Base-by-base conservation (phyloP, 2,329 filamentous ascomycete genomes). In the Coniella vitis region DNA sequence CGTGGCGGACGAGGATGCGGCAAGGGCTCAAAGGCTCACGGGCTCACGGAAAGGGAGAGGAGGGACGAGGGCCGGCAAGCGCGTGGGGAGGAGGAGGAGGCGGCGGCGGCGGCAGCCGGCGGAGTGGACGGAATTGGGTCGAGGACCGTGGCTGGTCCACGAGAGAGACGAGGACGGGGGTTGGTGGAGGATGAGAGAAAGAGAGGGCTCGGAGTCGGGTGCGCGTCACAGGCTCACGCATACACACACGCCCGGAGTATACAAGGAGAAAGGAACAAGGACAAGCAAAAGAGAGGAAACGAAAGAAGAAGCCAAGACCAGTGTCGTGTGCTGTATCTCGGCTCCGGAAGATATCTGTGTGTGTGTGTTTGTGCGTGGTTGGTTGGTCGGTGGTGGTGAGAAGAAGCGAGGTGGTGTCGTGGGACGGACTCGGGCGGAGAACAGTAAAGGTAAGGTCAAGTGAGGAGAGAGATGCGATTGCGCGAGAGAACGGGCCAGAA, bases 221-320 rank as follows among this genome's bases (percentile, higher is more conserved):
- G 37, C 49, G 45, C 41, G 37, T 29, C 71, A 53, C 73, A 71
- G 22, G 25, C 25, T 29, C 10, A 29, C 25, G 10, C 25, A 29
- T 29, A 29, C 25, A 29, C 25, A 10, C 25, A 10, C 25, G 25
- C 25, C 5, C 25, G 25, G 25, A 29, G 5, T 29, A 5, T 29
- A 29, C 25, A 29, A 10, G 10, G 17, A 48, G 70, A 69, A 5
- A 73, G 55, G 71, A 70, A 54, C 62, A 55, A 36, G 37, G 52
- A 47, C 36, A 40, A 50, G 48, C 54, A 54, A 17, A 29, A 58
- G 63, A 22, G 73, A 54, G 71, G 70, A 54, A 63, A 54, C 35
- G 31, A 48, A 45, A 41, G 38, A 48, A 51, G 54, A 54, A 19
- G 34, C n/a, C 59, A 63, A 20, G 45, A 46, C 44, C 39, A 45